Evolutionary conservation across 768 basidiomycete genomes (phyloP), one percentile per base, ranked within the genome.

Genomic region (Serendipita indica): DNA sequence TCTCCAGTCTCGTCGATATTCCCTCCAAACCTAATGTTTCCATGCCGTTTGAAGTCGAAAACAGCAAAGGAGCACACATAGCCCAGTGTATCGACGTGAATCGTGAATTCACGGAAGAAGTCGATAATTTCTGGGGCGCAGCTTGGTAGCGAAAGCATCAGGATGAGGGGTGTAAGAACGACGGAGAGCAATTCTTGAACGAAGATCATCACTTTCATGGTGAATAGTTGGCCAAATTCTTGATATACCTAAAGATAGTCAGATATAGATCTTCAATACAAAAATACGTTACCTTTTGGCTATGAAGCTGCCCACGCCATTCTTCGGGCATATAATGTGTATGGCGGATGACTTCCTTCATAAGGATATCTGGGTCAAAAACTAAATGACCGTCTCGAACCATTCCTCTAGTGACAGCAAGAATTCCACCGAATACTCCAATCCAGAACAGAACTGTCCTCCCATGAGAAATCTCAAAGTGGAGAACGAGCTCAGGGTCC

Each of bases 51-150:
- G 69, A 99, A 98, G 69, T 98, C 93, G 68, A 99, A 99, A 61
- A 94, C 93, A 2, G 96, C 96, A 69, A 98, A 99, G 59, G 89
- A 92, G 67, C 96, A 98, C 18, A 99, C 88, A 65, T 96, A 94
- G 3, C 96, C 96, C 1, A 96, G 78, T 0, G 93, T 90, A 61
- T 97, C 93, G 20, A 99, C 86, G 69, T 98, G 94, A 0, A 99
- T 86, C 0, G 91, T 86, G 67, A 97, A 99, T 69, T 98, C 94
- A 32, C 94, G 82, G 79, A 99, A 98, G 68, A 99, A 98, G 68
- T 99, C 96, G 61, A 99, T 79, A 63, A 98, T 86, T 0, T 84
- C 84, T 6, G 88, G 85, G 1, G 94, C 88, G 67, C 91, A 96
- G 1, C 73, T 73, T 0, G 96, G 94, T 2, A 99, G 77, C 3